Evolutionary conservation across 2,329 filamentous ascomycete species (phyloP).

Genomic region (Alternaria brassicae): DNA sequence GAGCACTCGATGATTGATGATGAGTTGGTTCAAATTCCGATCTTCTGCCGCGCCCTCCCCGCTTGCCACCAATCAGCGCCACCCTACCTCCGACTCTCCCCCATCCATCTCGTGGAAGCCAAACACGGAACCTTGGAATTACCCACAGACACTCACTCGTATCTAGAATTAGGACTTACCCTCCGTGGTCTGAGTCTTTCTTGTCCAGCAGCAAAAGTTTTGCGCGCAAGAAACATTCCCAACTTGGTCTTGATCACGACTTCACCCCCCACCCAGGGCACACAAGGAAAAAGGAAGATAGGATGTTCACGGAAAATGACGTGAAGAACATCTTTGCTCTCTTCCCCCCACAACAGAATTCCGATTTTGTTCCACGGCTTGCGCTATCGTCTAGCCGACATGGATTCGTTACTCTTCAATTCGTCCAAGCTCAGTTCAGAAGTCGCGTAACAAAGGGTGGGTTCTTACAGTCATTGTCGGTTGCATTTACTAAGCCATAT

Average conservation of each 20-base stretch:
- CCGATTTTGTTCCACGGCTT: constrained; percentile 22
- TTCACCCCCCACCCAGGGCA: not conserved
- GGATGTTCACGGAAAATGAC: constrained; percentile 47
- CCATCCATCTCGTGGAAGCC: not conserved
- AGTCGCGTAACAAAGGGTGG: constrained; percentile 26
- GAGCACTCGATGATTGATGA: constrained; percentile 8
- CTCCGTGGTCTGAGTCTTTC: not conserved
- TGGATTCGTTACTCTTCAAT: constrained; percentile 36
- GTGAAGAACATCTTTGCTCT: constrained; percentile 35
- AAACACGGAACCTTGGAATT: not conserved
- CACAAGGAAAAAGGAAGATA: not conserved
- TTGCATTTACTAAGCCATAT: constrained; percentile 2
- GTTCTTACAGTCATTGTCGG: not conserved
- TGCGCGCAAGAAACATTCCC: not conserved
- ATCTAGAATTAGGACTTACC: not conserved
- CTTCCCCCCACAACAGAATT: constrained; percentile 29
- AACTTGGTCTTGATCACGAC: not conserved
- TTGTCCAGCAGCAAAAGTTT: not conserved
- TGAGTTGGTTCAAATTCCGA: constrained; percentile 17
- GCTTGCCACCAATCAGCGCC: constrained; percentile 16
- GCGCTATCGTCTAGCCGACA: constrained; percentile 31
- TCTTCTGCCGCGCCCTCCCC: constrained; percentile 17
- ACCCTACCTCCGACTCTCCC: constrained; percentile 5
- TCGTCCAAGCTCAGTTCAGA: constrained; percentile 30
- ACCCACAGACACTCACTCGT: not conserved